Evolutionary conservation across 2,329 filamentous ascomycete species (phyloP).

Genomic region (Verticillium dahliae): DNA sequence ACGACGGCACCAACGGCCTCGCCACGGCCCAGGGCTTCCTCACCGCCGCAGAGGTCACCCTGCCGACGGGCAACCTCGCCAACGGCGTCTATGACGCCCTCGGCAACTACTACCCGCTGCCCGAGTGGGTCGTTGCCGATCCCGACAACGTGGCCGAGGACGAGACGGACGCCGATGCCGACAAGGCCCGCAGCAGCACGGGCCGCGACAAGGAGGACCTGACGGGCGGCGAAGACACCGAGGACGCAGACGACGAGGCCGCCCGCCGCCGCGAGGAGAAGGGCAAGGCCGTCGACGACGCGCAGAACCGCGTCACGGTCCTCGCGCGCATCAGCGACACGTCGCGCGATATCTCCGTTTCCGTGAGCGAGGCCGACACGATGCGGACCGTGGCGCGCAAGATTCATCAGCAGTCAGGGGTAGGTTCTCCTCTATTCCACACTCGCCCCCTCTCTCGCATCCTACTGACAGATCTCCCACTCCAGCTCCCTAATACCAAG

Average conservation of each 20-base stretch:
- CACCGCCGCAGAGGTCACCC: constrained; percentile 67
- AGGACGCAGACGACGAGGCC: constrained; percentile 27
- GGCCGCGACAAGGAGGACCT: constrained; percentile 13
- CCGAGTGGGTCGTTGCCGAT: constrained; percentile 62
- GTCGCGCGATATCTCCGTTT: constrained; percentile 55
- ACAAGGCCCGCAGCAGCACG: constrained; percentile 26
- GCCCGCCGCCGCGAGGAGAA: constrained; percentile 46
- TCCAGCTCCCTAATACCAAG: constrained; percentile 50
- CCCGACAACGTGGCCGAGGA: constrained; percentile 48
- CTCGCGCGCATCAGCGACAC: constrained; percentile 61
- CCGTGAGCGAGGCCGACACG: constrained; percentile 52
- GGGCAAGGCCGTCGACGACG: constrained; percentile 48
- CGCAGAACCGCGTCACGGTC: constrained; percentile 49
- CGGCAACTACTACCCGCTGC: constrained; percentile 63
- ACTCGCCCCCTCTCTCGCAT: too few species aligned
- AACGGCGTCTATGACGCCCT: constrained; percentile 67
- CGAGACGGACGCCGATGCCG: constrained; percentile 32
- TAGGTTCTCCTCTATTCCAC: constrained; percentile 32
- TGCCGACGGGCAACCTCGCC: constrained; percentile 66
- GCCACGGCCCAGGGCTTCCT: constrained; percentile 74
- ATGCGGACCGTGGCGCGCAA: constrained; percentile 57
- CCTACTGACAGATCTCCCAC: neutral
- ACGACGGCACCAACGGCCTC: constrained; percentile 35
- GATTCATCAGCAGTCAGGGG: constrained; percentile 56
- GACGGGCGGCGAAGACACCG: constrained; percentile 13